Percentiles rank a stretch among this genome's conserved stretches.
These are phyloP conservation scores for Suillus alpinus DNA, from an alignment of 768 basidiomycete genomes.

Conservation along the genomic window DNA sequence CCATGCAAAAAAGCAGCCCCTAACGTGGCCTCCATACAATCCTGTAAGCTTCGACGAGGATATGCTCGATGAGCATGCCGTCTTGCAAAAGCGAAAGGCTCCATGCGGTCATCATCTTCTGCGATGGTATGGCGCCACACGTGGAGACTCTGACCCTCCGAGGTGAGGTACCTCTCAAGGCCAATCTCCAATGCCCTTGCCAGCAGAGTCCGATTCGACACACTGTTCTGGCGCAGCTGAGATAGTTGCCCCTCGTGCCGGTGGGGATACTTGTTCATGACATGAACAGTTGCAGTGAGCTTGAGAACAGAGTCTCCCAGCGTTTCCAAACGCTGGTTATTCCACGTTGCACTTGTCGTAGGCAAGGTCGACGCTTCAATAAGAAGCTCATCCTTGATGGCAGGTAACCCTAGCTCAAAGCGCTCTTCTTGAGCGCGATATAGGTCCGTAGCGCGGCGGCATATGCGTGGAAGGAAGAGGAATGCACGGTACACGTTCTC, in stretches of 20 bases:
- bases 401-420: slow-evolving; percentile 56
- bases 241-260: slow-evolving; percentile 84
- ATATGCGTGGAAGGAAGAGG: slow-evolving; percentile 61
- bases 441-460: slow-evolving; percentile 60
- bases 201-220: slow-evolving; percentile 73
- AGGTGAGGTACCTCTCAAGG: slow-evolving; percentile 61
- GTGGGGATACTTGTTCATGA: slow-evolving; percentile 73
- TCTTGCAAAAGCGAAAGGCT: slow-evolving; percentile 23
- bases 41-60: slow-evolving; percentile 73
- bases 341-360: slow-evolving; percentile 56
- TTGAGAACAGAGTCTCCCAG: slow-evolving; percentile 84
- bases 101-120: slow-evolving; percentile 34
- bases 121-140: slow-evolving; percentile 58
- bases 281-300: slow-evolving; percentile 69
- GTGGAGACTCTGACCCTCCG: slow-evolving; percentile 50
- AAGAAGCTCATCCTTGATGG: slow-evolving; percentile 54
- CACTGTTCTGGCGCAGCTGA: slow-evolving; percentile 55
- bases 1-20: slow-evolving; percentile 76
- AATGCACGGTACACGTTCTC: slow-evolving; percentile 49
- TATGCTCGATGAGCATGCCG: slow-evolving; percentile 43
- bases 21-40: slow-evolving; percentile 84
- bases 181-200: slow-evolving; percentile 61
- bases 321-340: slow-evolving; percentile 85
- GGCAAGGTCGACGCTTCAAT: slow-evolving; percentile 79
- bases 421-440: slow-evolving; percentile 58